These are phyloP conservation scores for Pythium diclinum DNA, from an alignment of 352 stramenopile genomes.

Conservation along the genomic window DNA sequence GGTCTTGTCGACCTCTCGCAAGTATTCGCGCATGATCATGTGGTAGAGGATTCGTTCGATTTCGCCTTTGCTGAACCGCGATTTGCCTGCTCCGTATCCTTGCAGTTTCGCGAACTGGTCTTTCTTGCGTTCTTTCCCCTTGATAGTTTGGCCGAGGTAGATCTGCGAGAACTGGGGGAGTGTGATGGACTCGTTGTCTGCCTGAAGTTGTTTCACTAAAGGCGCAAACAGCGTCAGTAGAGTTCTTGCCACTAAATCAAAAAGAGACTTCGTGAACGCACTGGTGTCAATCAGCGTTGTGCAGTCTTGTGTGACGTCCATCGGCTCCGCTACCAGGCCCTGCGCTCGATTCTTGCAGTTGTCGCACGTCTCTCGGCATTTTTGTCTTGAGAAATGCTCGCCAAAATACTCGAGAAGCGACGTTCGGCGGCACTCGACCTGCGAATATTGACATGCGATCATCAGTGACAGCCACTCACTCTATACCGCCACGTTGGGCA, in stretches of 20 bases:
- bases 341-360: slow-evolving; percentile 84
- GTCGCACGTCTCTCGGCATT: slow-evolving; percentile 78
- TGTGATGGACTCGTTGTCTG: slow-evolving; percentile 54
- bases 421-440: slow-evolving; percentile 78
- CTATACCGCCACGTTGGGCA: background rate
- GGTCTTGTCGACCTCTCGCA: slow-evolving; percentile 75
- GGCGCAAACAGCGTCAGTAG: slow-evolving; percentile 27
- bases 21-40: slow-evolving; percentile 85
- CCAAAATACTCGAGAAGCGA: slow-evolving; percentile 86
- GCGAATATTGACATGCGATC: background rate
- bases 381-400: slow-evolving; percentile 77
- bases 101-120: slow-evolving; percentile 51
- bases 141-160: slow-evolving; percentile 62
- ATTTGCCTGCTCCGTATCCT: slow-evolving; percentile 70
- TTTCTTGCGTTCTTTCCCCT: slow-evolving; percentile 72
- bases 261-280: slow-evolving; percentile 30
- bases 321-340: slow-evolving; percentile 66
- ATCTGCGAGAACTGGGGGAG: slow-evolving; percentile 74
- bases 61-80: slow-evolving; percentile 71
- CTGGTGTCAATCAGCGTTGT: slow-evolving; percentile 52
- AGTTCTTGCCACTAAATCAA: background rate
- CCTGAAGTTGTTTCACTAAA: slow-evolving; percentile 47
- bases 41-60: slow-evolving; percentile 84
- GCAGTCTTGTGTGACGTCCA: slow-evolving; percentile 77
- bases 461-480: background rate